Base-by-base conservation (phyloP, 2,329 filamentous ascomycete genomes). In the Apiospora rasikravindrae region DNA sequence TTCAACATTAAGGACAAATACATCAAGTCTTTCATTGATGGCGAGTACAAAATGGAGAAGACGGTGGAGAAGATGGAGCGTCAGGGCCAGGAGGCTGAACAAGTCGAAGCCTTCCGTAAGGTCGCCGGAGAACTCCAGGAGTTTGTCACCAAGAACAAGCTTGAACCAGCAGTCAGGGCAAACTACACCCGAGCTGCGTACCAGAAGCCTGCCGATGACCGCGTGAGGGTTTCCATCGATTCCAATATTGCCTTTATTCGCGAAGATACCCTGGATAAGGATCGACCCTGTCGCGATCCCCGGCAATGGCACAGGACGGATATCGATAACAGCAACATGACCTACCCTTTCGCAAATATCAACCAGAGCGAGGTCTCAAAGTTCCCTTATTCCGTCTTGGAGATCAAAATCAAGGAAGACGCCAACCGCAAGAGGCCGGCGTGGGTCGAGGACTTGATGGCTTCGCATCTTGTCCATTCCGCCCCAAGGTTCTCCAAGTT, bases 111-210 rank as follows among this genome's bases (percentile, higher is more conserved):
- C 33, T 92, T 97, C 79, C 92, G 92, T 81, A 86, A 87, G 47
- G 92, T 93, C 2, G 93, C 96, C 22, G 86, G 91, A 67, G 90
- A 92, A 73, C 93, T 98, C 53, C 94, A 98, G 80, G 85, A 87
- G 0, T 96, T 97, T 77, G 91, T 98, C 80, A 89, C 90, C 78
- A 88, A 93, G 67, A 90, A 94, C 78, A 88, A 93, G 71, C 86
- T 99, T 22, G 90, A 96, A 80, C 96, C 96, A 6, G 89, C 98
- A 44, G 83, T 99, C 70, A 91, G 96, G 69, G 96, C 96, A 74
- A 98, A 97, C 83, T 98, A 98, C 81, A 93, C 92, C 51, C 93
- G 96, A 74, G 97, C 95, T 0, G 96, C 96, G 0, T 99, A 98
- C 85, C 96, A 99, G 83, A 98, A 98, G 76, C 96, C 96, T 7